These are phyloP conservation scores for Phalaenopsis hybrid DNA, from an alignment of 116 monocot genomes.

Conservation along the genomic window DNA sequence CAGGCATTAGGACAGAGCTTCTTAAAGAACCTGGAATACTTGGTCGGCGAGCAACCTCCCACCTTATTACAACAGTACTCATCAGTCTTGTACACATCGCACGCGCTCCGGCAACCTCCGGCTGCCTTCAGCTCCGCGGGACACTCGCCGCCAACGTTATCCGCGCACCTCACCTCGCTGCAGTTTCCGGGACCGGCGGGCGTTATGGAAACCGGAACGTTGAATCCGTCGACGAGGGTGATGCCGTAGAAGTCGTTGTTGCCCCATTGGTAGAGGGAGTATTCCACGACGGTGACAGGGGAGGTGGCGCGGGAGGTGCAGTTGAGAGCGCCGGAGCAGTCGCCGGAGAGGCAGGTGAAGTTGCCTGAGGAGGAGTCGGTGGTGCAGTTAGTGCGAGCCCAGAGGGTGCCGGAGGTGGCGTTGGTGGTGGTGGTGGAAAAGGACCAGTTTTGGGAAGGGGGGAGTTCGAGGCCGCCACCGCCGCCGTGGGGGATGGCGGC, in stretches of 20 bases:
- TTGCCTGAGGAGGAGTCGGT: conserved; percentile 31
- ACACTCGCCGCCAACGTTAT: conserved; percentile 12
- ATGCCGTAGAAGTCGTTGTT: conserved; percentile 46
- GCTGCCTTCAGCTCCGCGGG: conserved; percentile 12
- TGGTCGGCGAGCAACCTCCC: conserved; percentile 17
- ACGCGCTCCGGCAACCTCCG: conserved; percentile 26
- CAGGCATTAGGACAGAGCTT: conserved; percentile 16
- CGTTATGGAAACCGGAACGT: conserved; percentile 43
- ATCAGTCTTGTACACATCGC: conserved; percentile 18
- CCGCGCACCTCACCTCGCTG: conserved; percentile 21
- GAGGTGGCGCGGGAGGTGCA: conserved; percentile 23
- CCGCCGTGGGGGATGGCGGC: conserved; percentile 32
- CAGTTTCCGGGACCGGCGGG: conserved; percentile 7
- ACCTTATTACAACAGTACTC: conserved; percentile 24
- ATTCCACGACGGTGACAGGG: conserved; percentile 46
- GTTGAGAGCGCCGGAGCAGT: conserved; percentile 35
- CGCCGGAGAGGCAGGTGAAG: conserved; percentile 43
- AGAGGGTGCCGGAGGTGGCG: conserved; percentile 22
- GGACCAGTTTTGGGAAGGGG: conserved; percentile 24
- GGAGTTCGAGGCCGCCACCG: conserved; percentile 30
- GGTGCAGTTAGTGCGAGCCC: conserved; percentile 40
- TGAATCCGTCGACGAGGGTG: conserved; percentile 51
- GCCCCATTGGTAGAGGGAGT: conserved; percentile 19
- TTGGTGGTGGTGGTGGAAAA: conserved; percentile 15
- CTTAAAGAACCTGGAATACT: conserved; percentile 27